Evolutionary conservation across 2,329 filamentous ascomycete species (phyloP).

Genomic region (Lithohypha guttulata): DNA sequence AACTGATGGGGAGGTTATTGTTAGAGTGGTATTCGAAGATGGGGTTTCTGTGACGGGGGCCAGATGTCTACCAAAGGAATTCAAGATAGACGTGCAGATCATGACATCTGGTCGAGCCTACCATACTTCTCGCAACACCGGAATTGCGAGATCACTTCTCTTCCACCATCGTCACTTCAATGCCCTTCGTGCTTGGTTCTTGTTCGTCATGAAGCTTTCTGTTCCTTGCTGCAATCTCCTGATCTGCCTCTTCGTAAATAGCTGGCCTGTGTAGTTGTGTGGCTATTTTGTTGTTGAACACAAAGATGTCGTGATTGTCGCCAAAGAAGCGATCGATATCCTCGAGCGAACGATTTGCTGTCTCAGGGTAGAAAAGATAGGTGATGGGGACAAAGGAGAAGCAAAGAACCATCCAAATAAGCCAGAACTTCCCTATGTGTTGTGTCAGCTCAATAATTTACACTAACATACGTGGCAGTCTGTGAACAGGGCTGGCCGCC

Average conservation of each 20-base stretch:
- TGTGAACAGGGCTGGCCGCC: no score
- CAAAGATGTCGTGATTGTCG: slow-evolving; percentile 15
- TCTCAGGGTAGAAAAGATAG: slow-evolving; percentile 27
- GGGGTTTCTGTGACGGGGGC: no score
- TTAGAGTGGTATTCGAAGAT: no score
- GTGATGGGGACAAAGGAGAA: slow-evolving; percentile 23
- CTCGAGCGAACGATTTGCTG: slow-evolving; percentile 24
- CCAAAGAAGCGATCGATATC: slow-evolving; percentile 27
- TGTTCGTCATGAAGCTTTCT: slow-evolving; percentile 10
- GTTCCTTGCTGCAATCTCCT: slow-evolving; percentile 13
- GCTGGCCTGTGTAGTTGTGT: slow-evolving; percentile 16
- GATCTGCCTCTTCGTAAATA: slow-evolving; percentile 15
- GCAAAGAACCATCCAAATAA: slow-evolving; percentile 25
- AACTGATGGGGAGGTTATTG: no score
- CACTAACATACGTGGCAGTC: no score
- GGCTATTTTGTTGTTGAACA: slow-evolving; percentile 17
- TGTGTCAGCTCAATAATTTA: no score
- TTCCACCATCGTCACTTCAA: neutral
- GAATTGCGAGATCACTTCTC: no score
- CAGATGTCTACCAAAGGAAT: no score
- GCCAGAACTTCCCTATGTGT: slow-evolving; percentile 26
- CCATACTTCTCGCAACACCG: no score
- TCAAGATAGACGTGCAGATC: no score
- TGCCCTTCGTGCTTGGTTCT: slow-evolving; percentile 2
- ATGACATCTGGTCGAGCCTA: no score